Evolutionary conservation across 2,329 filamentous ascomycete genomes (phyloP).

Genomic region (Stromatinia cepivora): DNA sequence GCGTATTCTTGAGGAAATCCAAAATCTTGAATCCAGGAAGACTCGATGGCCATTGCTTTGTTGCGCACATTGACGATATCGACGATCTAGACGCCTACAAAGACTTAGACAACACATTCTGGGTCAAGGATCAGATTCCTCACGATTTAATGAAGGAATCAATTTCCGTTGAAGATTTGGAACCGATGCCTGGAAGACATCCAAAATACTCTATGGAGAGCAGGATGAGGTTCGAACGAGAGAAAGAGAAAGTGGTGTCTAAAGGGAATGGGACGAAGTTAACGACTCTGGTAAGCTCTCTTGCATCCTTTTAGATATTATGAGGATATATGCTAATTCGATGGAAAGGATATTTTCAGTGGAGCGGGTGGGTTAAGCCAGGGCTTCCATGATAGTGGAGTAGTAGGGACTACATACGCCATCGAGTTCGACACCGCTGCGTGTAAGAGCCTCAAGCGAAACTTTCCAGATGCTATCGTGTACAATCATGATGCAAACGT

Average conservation of each 20-base stretch:
- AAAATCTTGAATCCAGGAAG: neutral
- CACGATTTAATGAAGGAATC: neutral
- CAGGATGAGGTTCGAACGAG: neutral
- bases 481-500: constrained; percentile 21
- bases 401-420: constrained; percentile 12
- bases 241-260: constrained; percentile 9
- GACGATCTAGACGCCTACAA: constrained; percentile 29
- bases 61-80: constrained; percentile 26
- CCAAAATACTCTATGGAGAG: neutral
- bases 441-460: neutral
- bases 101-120: constrained; percentile 30
- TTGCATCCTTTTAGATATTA: no score
- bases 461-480: constrained; percentile 8
- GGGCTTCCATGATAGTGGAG: constrained; percentile 23
- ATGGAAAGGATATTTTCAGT: constrained; percentile 12
- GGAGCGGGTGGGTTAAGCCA: constrained; percentile 26
- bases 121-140: constrained; percentile 24
- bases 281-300: neutral
- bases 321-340: neutral
- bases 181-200: neutral
- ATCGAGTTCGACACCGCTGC: constrained; percentile 23
- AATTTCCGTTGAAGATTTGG: neutral
- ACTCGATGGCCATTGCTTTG: constrained; percentile 30
- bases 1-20: constrained; percentile 3
- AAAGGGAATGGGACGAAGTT: constrained; percentile 4